A percentile compares a stretch with the other conserved stretches of the same genome.
Conservation (phyloP, 2,329 filamentous ascomycete genomes). For the Talaromyces sp. region DNA sequence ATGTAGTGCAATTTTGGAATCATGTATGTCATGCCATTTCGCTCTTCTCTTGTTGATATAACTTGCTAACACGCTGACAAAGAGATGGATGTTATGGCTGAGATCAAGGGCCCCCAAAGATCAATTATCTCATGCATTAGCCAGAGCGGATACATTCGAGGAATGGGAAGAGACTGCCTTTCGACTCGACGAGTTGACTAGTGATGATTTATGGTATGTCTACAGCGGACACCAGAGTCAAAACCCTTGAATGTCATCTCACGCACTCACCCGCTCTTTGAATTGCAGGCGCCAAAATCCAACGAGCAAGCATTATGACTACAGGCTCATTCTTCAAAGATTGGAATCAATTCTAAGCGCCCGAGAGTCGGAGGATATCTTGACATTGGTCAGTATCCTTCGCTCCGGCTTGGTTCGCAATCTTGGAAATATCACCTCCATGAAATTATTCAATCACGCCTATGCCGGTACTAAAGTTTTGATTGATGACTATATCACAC, state of each 20-base stretch:
- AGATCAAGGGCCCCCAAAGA: constrained; percentile 59
- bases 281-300: constrained; percentile 68
- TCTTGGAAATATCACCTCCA: constrained; percentile 81
- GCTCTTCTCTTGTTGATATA: not conserved
- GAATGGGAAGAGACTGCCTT: constrained; percentile 84
- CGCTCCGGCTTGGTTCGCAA: constrained; percentile 74
- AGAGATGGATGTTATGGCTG: constrained; percentile 68
- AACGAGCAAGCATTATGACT: constrained; percentile 77
- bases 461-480: constrained; percentile 85
- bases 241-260: not conserved
- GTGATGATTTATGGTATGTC: constrained; percentile 71
- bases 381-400: constrained; percentile 70
- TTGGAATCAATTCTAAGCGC: constrained; percentile 65
- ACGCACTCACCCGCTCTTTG: not conserved
- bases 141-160: constrained; percentile 65
- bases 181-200: constrained; percentile 74
- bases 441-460: constrained; percentile 74
- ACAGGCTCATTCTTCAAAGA: constrained; percentile 73
- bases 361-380: constrained; percentile 65
- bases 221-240: not conserved
- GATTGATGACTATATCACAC: constrained; percentile 84
- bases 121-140: constrained; percentile 61
- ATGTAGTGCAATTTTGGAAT: constrained; percentile 60
- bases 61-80: not conserved
- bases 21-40: constrained; percentile 38